Base-by-base conservation (phyloP, 768 basidiomycete species). In the Phaffia tasmanica region DNA sequence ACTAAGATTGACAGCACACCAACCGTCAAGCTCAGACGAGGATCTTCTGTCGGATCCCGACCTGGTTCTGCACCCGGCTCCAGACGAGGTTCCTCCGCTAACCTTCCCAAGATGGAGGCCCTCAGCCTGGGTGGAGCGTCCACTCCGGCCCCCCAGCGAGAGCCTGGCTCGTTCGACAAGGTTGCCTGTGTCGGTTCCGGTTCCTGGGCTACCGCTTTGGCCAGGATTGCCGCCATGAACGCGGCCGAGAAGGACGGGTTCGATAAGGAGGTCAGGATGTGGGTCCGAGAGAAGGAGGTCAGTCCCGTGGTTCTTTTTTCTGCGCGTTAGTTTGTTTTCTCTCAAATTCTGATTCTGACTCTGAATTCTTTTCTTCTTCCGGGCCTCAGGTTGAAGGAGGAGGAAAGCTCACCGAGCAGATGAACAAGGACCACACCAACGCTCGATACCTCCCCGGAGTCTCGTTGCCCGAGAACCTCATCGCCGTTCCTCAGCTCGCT, bases 401-500 rank as follows among this genome's bases (percentile, higher is more conserved):
- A 53, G 65, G 67, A 19, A 47, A 50, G 11, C 62, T 68, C 56
- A 68, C 67, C 25, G 67, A 68, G 67, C 55, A 63, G 32, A 68
- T 68, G 55, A 68, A 68, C 67, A 48, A 50, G 29, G 67, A 68
- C 57, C 67, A 68, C 67, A 57, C 63, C 57, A 68, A 68, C 62
- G 46, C 53, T 15, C 61, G 67, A 35, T 68, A 68, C 62, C 67
- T 68, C 27, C 77, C 78, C 25, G 77, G 73, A 30, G 73, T 79
- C 64, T 69, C 73, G 46, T 71, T 80, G 1, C 75, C 77, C 14
- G 73, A 76, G 54, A 79, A 79, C 67, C 75, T 81, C 49, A 71
- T 77, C 48, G 80, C 80, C 54, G 72, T 78, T n/a, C 77, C 79
- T 15, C 76, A 79, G 66, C 63, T 81, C 8, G 65, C 69, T 27